A percentile compares a stretch with the other conserved stretches of the same genome.
Evolutionary conservation across 371 early-diverging fungal genomes (phyloP).

Genomic region (Lichtheimia ornata): DNA sequence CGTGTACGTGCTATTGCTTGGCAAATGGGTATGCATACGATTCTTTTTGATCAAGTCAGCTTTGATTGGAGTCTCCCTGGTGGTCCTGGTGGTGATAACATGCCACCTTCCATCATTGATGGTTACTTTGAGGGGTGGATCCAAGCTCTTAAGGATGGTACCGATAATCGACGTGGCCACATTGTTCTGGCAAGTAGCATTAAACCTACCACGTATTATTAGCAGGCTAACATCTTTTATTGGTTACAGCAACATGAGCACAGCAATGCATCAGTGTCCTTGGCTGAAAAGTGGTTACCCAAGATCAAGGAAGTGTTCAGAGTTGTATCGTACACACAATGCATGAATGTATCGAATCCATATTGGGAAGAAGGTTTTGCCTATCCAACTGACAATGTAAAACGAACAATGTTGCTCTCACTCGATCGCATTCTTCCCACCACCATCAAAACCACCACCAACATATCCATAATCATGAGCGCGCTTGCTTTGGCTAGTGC

Average conservation of each 20-base stretch:
- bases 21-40: conserved; percentile 51
- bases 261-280: conserved; percentile 41
- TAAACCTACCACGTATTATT: no score
- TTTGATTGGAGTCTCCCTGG: conserved; percentile 51
- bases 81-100: conserved; percentile 38
- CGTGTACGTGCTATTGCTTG: conserved; percentile 58
- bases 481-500: no score
- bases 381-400: conserved; percentile 28
- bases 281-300: conserved; percentile 52
- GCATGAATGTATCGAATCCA: conserved; percentile 51
- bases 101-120: conserved; percentile 30
- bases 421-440: no score
- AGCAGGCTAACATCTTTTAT: not conserved
- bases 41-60: conserved; percentile 46
- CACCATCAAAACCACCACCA: no score
- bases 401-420: no score
- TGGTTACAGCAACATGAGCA: conserved; percentile 41
- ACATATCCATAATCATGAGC: no score
- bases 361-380: conserved; percentile 48
- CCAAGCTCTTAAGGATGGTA: conserved; percentile 26
- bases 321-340: conserved; percentile 45
- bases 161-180: conserved; percentile 37
- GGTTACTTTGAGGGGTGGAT: conserved; percentile 48
- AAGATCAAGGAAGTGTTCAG: conserved; percentile 41
- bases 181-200: conserved; percentile 23